phyloP scores from a whole-genome alignment of 768 basidiomycete genomes.

The Lentinula sp. region DNA sequence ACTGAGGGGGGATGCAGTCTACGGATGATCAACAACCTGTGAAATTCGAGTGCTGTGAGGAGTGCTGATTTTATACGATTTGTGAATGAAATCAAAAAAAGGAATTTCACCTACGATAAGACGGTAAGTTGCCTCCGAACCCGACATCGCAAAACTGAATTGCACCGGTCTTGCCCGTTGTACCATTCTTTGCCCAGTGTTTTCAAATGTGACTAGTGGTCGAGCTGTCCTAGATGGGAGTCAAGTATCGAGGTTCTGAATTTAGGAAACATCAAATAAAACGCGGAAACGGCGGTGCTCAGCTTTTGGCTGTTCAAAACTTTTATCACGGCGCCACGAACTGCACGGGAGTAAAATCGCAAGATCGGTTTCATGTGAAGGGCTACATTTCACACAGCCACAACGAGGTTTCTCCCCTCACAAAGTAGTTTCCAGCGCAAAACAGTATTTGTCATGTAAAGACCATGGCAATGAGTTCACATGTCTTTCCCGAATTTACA shows the following conservation, averaged over 20 bases:
- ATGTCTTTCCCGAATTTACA: too few relatives aligned
- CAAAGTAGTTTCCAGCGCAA: too few relatives aligned
- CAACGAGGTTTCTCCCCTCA: too few relatives aligned
- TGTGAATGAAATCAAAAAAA: neutral
- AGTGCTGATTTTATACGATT: neutral
- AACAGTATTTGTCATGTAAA: neutral
- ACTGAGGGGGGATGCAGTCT: neutral
- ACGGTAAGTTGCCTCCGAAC: neutral
- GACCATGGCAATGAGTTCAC: neutral
- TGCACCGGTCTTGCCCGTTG: neutral
- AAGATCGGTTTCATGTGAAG: neutral
- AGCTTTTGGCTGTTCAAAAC: neutral
- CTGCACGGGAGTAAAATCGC: neutral
- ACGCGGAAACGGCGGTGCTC: neutral
- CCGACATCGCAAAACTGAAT: neutral
- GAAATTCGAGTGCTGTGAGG: neutral
- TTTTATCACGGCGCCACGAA: neutral
- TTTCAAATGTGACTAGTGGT: neutral
- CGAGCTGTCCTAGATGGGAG: neutral
- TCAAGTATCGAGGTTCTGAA: neutral
- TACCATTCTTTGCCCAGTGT: neutral
- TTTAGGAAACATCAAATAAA: neutral
- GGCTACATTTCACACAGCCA: too few relatives aligned
- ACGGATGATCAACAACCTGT: slow-evolving; percentile 3
- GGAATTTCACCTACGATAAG: neutral